Percentiles rank a stretch among this genome's conserved stretches.
Conservation (phyloP, 2,329 filamentous ascomycete species). For the Neocatenulostroma microsporum region DNA sequence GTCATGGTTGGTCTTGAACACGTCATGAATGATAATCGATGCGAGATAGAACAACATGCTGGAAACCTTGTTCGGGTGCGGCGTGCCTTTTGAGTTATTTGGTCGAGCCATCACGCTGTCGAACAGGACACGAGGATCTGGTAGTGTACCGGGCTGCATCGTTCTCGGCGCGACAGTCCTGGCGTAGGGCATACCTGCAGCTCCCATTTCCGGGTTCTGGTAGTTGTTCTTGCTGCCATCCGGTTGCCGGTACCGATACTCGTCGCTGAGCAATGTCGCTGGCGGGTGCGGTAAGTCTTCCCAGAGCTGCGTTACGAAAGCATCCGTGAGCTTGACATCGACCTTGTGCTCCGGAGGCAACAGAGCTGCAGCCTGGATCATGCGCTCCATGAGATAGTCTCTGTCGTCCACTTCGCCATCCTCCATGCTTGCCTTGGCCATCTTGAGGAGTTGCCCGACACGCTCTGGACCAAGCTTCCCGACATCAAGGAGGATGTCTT, state of each 20-base stretch:
- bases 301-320: constrained; percentile 42
- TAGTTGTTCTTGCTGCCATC: constrained; percentile 51
- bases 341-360: constrained; percentile 36
- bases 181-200: constrained; percentile 60
- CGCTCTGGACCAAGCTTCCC: constrained; percentile 18
- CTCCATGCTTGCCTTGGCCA: constrained; percentile 30
- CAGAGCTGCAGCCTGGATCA: constrained; percentile 42
- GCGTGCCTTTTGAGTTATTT: constrained; percentile 46
- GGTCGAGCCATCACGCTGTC: constrained; percentile 59
- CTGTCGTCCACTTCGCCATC: constrained; percentile 54
- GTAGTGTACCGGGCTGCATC: constrained; percentile 52
- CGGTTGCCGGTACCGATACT: constrained; percentile 41
- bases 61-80: constrained; percentile 65
- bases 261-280: constrained; percentile 35
- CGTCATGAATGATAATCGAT: constrained; percentile 55
- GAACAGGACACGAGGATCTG: constrained; percentile 60
- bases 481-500: constrained; percentile 18
- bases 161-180: constrained; percentile 54
- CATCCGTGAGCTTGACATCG: constrained; percentile 35
- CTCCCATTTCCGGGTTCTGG: constrained; percentile 55
- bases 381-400: constrained; percentile 52
- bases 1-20: constrained; percentile 57
- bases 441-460: constrained; percentile 31
- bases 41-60: constrained; percentile 69
- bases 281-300: constrained; percentile 43